Base-by-base conservation (phyloP, 164 flowering plant genomes). In the Vitis rupestris region DNA sequence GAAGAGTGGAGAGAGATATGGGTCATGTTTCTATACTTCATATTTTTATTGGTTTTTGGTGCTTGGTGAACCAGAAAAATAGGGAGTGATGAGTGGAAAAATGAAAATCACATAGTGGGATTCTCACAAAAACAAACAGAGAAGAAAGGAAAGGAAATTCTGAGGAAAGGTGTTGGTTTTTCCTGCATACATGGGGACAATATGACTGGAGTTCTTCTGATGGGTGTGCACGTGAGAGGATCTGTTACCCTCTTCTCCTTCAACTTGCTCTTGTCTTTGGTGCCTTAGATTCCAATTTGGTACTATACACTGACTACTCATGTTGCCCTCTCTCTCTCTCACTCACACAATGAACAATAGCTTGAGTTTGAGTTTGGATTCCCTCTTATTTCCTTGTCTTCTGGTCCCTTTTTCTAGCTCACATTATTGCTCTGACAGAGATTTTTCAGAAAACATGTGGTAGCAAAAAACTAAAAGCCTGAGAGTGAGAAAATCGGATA, bases 211-310 rank as follows among this genome's bases (percentile, higher is more conserved):
- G 49, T 37, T 31, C 31, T 53, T 54, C 19, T 70, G 77, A 19
- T 66, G 70, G 64, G 44, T 67, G 60, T 80, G 82, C 81, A 82
- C 81, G 80, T 84, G 85, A 60, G 79, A 68, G 68, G 82, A 82
- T 81, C 82, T 81, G 67, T 76, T 72, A 61, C 70, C 74, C 50
- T 65, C 85, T 74, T 76, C 81, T 67, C 51, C 75, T 59, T 69
- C 71, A 50, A 59, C 74, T 63, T 64, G 78, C 74, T 77, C 80
- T 78, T 81, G 80, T 79, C 79, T 66, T 68, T 77, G 81, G 58
- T 75, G 74, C 54, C 70, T 68, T 49, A 64, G 77, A 65, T 78
- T 78, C 86, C 84, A 81, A 71, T 70, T 75, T 51, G 86, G 82
- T 58, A 76, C 83, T 9, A 71, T 23, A 62, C 69, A 81, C 69